Percentiles rank a stretch among this genome's conserved stretches.
These are phyloP conservation scores for Meripilus lineatus DNA, from an alignment of 1,284 basidiomycete species.

Conservation along the genomic window DNA sequence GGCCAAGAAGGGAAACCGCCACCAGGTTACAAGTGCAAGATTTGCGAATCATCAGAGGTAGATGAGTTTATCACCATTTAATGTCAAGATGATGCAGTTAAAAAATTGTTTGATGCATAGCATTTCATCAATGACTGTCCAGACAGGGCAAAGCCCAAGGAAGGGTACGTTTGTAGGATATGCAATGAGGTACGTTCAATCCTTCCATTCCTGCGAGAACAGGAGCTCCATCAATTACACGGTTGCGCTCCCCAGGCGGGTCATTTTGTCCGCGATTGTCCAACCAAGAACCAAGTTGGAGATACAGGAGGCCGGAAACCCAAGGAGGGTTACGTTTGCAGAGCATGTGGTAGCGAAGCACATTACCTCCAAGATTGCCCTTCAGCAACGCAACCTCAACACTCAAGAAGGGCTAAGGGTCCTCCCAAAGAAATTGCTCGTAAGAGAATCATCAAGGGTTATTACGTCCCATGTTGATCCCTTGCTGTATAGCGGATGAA, in stretches of 20 bases:
- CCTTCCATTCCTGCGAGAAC: slow-evolving; percentile 3
- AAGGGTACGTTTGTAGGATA: slow-evolving; percentile 82
- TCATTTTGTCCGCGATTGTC: slow-evolving; percentile 85
- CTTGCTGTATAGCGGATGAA: slow-evolving; percentile 63
- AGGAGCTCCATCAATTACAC: not conserved
- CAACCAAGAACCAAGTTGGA: slow-evolving; percentile 66
- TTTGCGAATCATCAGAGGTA: slow-evolving; percentile 74
- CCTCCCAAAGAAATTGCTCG: slow-evolving; percentile 77
- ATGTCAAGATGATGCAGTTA: no score
- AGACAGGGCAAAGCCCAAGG: slow-evolving; percentile 68
- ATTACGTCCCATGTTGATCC: not conserved
- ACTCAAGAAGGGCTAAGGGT: slow-evolving; percentile 41
- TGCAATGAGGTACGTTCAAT: slow-evolving; percentile 52
- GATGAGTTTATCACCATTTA: slow-evolving; percentile 14
- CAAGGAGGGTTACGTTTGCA: slow-evolving; percentile 79
- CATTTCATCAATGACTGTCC: slow-evolving; percentile 77
- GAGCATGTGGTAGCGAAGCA: slow-evolving; percentile 78
- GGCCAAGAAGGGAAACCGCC: slow-evolving; percentile 56
- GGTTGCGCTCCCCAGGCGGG: slow-evolving; percentile 53
- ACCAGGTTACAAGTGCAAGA: slow-evolving; percentile 68
- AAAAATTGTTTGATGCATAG: no score
- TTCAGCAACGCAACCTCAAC: slow-evolving; percentile 44
- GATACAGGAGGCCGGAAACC: slow-evolving; percentile 79
- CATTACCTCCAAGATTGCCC: slow-evolving; percentile 88
- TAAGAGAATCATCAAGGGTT: slow-evolving; percentile 40